Evolutionary conservation across 176 grass and related monocot species (phyloP), one percentile per base, ranked within the genome.

Genomic region (Hyparrhenia diplandra): DNA sequence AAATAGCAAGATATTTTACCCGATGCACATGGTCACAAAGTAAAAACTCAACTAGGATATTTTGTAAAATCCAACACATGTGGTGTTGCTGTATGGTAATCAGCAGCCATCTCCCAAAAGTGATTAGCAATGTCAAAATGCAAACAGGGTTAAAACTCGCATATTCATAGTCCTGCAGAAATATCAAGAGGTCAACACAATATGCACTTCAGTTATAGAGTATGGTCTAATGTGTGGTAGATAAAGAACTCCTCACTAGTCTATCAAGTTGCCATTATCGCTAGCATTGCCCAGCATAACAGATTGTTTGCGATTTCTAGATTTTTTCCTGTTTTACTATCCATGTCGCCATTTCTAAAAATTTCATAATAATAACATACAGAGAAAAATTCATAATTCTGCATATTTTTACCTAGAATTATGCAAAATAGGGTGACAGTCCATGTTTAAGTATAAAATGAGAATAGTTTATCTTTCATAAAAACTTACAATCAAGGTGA

Each of bases 81-180:
- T 23, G 92, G 92, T 80, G 90, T 90, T 20, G 61, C 64, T 1
- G 73, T 83, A 83, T 99, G 96, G 64, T 99, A 99, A 99, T 99
- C 89, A 82, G 96, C 96, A 90, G 90, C 69, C 90, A 99, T 93
- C 88, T 99, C 96, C 74, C 96, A 95, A 41, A n/a, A n/a, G 79
- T 99, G 96, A 80, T 99, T 95, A 39, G 92, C 96, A 74, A 99
- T 79, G 86, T 99, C 96, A n/a, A 74, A 93, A 99, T 66, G 90
- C 96, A n/a, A 34, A 95, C 57, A 32, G 92, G 96, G 57, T 99
- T 99, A 64, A 93, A 95, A 80, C 96, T 99, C 14, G 92, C 88
- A 55, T 99, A 99, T 78, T 99, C 96, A 0, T 95, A 99, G 58
- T 99, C 96, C 96, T 99, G 79, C 21, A 82, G 24, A n/a, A 7